Conservation (phyloP, 352 stramenopile species). For the Phytophthora constricta region DNA sequence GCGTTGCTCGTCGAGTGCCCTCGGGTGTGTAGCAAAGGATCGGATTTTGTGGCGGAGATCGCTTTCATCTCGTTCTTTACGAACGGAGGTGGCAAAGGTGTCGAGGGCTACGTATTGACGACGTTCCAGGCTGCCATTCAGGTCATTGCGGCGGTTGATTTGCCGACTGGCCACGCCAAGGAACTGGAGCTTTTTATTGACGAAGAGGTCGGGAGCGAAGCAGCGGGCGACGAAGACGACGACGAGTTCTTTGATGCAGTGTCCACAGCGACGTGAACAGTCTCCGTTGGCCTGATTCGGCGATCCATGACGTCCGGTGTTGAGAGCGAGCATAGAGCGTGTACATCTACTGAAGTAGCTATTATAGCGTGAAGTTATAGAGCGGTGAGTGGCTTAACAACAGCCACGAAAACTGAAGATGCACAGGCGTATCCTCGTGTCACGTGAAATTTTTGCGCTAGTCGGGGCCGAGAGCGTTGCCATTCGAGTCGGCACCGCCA, state of each 20-base stretch:
- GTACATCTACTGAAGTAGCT: too few species aligned
- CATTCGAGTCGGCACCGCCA: background rate
- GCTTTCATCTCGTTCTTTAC: slow-evolving; percentile 84
- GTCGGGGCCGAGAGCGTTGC: background rate
- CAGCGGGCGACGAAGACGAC: slow-evolving; percentile 39
- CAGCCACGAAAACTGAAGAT: too few species aligned
- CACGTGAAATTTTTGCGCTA: background rate
- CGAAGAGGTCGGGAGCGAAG: slow-evolving; percentile 36
- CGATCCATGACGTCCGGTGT: background rate
- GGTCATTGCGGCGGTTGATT: slow-evolving; percentile 70
- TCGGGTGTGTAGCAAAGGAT: slow-evolving; percentile 24
- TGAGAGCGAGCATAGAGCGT: background rate
- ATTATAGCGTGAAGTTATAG: too few species aligned
- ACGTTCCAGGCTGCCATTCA: slow-evolving; percentile 79
- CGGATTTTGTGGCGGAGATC: slow-evolving; percentile 73
- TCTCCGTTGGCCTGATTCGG: background rate
- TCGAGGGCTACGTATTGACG: slow-evolving; percentile 81
- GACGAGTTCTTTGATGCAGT: slow-evolving; percentile 68
- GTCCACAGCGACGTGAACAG: slow-evolving; percentile 12
- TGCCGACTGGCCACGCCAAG: slow-evolving; percentile 53
- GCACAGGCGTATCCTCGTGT: too few species aligned
- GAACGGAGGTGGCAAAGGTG: slow-evolving; percentile 72
- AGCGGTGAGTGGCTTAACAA: too few species aligned
- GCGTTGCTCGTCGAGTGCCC: slow-evolving; percentile 60
- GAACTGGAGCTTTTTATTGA: slow-evolving; percentile 63